phyloP scores from a whole-genome alignment of 306 rosid genomes.

The Neltuma alba region DNA sequence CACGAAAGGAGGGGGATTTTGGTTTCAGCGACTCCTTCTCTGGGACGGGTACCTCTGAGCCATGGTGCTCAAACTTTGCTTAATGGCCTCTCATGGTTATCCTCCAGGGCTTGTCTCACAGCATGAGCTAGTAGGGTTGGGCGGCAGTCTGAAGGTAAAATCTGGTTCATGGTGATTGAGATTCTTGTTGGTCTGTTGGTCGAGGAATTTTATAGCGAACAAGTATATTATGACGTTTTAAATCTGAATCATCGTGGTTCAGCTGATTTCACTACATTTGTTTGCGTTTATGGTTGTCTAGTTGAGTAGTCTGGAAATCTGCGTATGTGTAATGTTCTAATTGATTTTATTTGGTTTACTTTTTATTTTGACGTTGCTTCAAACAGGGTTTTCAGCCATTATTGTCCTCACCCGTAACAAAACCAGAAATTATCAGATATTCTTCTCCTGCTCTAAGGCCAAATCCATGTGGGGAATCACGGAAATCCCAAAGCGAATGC shows the following conservation, averaged over 20 bases:
- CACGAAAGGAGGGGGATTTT: conserved; percentile 33
- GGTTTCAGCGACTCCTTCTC: conserved; percentile 36
- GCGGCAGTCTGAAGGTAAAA: conserved; percentile 54
- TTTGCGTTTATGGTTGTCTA: neutral
- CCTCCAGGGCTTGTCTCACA: conserved; percentile 60
- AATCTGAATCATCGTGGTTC: neutral
- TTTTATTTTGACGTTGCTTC: conserved; percentile 13
- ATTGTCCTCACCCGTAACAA: conserved; percentile 46
- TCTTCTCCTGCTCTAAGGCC: conserved; percentile 51
- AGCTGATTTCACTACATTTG: conserved; percentile 1
- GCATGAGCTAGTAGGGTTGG: conserved; percentile 46
- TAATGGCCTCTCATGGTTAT: conserved; percentile 76
- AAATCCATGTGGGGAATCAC: conserved; percentile 40
- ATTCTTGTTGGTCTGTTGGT: neutral
- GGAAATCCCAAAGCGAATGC: conserved; percentile 50
- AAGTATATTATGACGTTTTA: neutral
- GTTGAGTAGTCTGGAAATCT: neutral
- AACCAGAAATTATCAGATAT: conserved; percentile 50
- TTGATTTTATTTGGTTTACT: conserved; percentile 5
- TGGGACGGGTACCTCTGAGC: conserved; percentile 39
- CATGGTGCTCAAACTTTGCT: conserved; percentile 55
- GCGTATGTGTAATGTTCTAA: neutral
- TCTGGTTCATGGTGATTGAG: conserved; percentile 17
- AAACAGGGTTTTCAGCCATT: conserved; percentile 60
- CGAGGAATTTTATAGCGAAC: neutral